Evolutionary conservation across 495 filamentous ascomycete genomes (phyloP), one percentile per base, ranked within the genome.

Genomic region (Neurospora sp.): DNA sequence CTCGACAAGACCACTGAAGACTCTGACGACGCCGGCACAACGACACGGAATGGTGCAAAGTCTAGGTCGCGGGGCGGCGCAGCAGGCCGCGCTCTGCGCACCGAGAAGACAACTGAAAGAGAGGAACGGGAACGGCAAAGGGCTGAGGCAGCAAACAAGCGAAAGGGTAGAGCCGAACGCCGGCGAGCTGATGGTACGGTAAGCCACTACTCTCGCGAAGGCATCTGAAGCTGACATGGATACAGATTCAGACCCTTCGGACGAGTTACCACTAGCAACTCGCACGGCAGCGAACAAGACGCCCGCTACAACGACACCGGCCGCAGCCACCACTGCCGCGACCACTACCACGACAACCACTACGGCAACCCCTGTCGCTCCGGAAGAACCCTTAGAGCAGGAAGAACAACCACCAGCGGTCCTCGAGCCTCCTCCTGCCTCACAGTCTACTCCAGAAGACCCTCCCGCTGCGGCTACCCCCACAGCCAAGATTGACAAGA

Each of bases 141-240:
- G 45, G 83, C 86, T 21, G 93, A 96, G 75, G 88, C 89, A n/a
- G 88, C 87, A 28, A 90, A 87, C 73, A 91, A 92, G 76, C 85
- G 93, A 70, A 95, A 94, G 82, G 91, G 88, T 34, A 87, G 92
- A 62, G 86, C 90, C 34, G 93, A 92, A 71, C 85, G 90, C 73
- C 87, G 92, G 69, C 88, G 91, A 82, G 90, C 85, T 74, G 94
- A 96, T 76, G 93, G 94, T 96, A 84, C 79, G 86, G 77, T n/a
- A 71, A 70, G 70, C 71, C 62, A 74, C 72, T 39, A 75, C 72
- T 73, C 38, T 77, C 43, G 45, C 74, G 62, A 76, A 71, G 45
- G 72, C 75, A 71, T 78, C 75, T 75, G 76, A 76, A 76, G 74
- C 81, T 84, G 73, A 81, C 79, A 34, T 69, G 69, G 73, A 72